Evolutionary conservation across 768 basidiomycete species (phyloP), one percentile per base, ranked within the genome.

Genomic region (Termitomyces sp.): DNA sequence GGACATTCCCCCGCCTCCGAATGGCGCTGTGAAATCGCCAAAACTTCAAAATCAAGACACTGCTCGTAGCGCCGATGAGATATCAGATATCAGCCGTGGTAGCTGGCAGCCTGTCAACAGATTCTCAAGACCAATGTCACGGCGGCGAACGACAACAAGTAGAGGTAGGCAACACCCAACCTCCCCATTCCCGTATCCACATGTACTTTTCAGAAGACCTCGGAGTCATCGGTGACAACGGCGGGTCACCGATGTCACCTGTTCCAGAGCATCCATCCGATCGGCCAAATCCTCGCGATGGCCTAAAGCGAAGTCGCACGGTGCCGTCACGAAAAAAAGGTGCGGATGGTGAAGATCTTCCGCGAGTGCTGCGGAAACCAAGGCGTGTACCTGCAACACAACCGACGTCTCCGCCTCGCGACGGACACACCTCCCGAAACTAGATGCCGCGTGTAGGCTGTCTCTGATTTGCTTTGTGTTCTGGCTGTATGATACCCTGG

Each of bases 1-100:
- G 50, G 94, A 91, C 64, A 89, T 91, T 41, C 83, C 90, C 6
- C 84, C 89, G 1, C 89, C 90, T 2, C 82, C 83, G 19, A 71
- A 38, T 6, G 47, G 40, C 27, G 51, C 53, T 40, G 48, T 54
- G n/a, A 35, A 38, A 34, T 56, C 59, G 27, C 53, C 54, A 52
- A 62, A 62, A 42, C 61, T 68, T 16, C 56, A 56, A 14, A 47
- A 55, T 16, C 58, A 67, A 60, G 82, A 82, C 43, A 71, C 75
- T 1, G 70, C 73, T 27, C 71, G 78, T 32, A 75, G 73, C 58
- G 76, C 77, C 32, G 82, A 80, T 37, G 83, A 82, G 31, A 71
- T 73, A 35, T 73, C 76, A 11, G 64, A 71, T 19, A 67, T 70
- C 8, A 67, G 72, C 14, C 45, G 50, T 3, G 80, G 78, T 5